Conservation (phyloP, 495 filamentous ascomycete species). For the Filosporella fistucella region DNA sequence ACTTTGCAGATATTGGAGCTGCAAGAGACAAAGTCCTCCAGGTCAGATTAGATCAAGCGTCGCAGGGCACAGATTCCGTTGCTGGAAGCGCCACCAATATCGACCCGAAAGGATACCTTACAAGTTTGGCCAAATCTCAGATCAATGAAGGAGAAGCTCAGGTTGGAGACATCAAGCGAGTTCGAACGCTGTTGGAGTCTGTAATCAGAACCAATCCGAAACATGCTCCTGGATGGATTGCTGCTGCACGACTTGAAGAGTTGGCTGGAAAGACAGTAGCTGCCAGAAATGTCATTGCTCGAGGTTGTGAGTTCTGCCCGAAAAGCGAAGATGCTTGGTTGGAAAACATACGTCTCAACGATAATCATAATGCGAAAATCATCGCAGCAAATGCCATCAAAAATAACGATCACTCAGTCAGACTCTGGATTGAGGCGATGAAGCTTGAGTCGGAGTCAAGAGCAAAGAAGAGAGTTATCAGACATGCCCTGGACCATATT, state of each 20-base stretch:
- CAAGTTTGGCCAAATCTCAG: slow-evolving; percentile 76
- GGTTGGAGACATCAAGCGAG: slow-evolving; percentile 92
- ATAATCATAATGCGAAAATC: slow-evolving; percentile 87
- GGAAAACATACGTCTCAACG: slow-evolving; percentile 88
- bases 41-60: slow-evolving; percentile 86
- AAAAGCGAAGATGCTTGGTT: slow-evolving; percentile 95
- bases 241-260: slow-evolving; percentile 88
- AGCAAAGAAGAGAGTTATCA: slow-evolving; percentile 84
- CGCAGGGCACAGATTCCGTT: slow-evolving; percentile 63
- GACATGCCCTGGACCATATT: slow-evolving; percentile 83
- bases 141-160: slow-evolving; percentile 72
- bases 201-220: slow-evolving; percentile 95
- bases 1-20: slow-evolving; percentile 96
- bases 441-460: slow-evolving; percentile 75
- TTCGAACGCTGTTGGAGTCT: slow-evolving; percentile 86
- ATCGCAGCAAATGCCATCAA: slow-evolving; percentile 94
- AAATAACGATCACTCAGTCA: slow-evolving; percentile 81
- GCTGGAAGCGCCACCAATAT: slow-evolving; percentile 85
- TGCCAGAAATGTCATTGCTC: slow-evolving; percentile 77
- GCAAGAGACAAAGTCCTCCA: slow-evolving; percentile 91
- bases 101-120: slow-evolving; percentile 93
- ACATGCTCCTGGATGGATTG: slow-evolving; percentile 95
- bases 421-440: slow-evolving; percentile 93
- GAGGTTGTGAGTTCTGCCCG: slow-evolving; percentile 85
- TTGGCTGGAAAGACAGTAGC: slow-evolving; percentile 84